Percentiles rank a stretch among this genome's conserved stretches.
phyloP scores from a whole-genome alignment of 1,139 yeast species.

The Fermentozyma sake region DNA sequence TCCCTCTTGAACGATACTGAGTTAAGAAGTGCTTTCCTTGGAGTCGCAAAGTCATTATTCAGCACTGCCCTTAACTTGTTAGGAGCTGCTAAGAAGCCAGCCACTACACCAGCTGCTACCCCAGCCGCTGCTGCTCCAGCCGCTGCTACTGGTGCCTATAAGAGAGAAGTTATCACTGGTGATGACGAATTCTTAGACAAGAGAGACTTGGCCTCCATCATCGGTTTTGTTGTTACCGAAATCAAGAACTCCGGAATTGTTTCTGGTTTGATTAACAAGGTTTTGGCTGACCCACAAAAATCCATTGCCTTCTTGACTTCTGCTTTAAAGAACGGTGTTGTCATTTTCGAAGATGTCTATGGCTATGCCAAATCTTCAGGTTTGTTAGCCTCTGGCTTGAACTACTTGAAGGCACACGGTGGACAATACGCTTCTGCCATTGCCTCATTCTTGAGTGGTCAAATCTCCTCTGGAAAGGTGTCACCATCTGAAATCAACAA shows the following conservation, averaged over 20 bases:
- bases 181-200: slow-evolving; percentile 24
- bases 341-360: slow-evolving; percentile 32
- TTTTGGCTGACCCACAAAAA: slow-evolving; percentile 34
- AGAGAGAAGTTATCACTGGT: slow-evolving; percentile 16
- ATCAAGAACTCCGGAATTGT: slow-evolving; percentile 37
- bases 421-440: slow-evolving; percentile 27
- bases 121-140: slow-evolving; percentile 11
- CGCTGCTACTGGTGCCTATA: slow-evolving; percentile 13
- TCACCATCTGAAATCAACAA: slow-evolving; percentile 11
- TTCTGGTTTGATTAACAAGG: slow-evolving; percentile 26
- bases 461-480: slow-evolving; percentile 8
- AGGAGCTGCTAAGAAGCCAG: slow-evolving; percentile 13
- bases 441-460: slow-evolving; percentile 20
- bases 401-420: slow-evolving; percentile 28
- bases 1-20: slow-evolving; percentile 30
- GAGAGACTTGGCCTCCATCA: slow-evolving; percentile 33
- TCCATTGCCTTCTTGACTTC: slow-evolving; percentile 30
- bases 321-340: slow-evolving; percentile 32
- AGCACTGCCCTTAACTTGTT: slow-evolving; percentile 29
- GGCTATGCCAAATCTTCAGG: slow-evolving; percentile 39
- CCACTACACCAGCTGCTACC: slow-evolving; percentile 15
- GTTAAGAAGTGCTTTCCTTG: slow-evolving; percentile 33
- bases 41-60: slow-evolving; percentile 33
- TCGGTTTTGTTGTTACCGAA: slow-evolving; percentile 23
- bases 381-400: slow-evolving; percentile 27